A percentile compares a stretch with the other conserved stretches of the same genome.
phyloP scores from a whole-genome alignment of 768 basidiomycete species.

The Lactifluus pinguis region DNA sequence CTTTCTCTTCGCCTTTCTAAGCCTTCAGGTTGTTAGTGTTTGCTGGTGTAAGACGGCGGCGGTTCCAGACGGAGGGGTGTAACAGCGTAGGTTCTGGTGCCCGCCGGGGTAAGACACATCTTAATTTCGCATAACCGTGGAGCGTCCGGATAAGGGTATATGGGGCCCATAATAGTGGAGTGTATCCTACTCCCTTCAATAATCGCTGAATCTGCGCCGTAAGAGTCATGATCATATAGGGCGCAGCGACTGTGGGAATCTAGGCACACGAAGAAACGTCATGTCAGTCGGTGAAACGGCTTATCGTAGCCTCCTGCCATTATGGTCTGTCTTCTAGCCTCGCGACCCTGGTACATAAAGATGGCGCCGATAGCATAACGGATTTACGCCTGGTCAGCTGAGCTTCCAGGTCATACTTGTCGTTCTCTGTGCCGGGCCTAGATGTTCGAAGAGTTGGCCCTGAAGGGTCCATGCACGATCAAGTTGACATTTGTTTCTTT shows the following conservation, averaged over 20 bases:
- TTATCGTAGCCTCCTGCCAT: slow-evolving; percentile 6
- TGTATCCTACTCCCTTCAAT: not conserved
- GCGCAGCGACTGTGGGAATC: not conserved
- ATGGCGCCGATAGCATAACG: not conserved
- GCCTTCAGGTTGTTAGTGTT: not conserved
- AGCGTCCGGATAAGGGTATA: not conserved
- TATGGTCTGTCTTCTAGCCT: slow-evolving; percentile 7
- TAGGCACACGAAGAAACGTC: slow-evolving; percentile 6
- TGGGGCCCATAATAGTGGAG: not conserved
- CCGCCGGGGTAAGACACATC: not conserved
- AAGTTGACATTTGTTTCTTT: slow-evolving; percentile 6
- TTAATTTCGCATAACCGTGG: slow-evolving; percentile 11
- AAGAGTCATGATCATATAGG: not conserved
- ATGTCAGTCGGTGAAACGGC: not conserved
- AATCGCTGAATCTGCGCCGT: not conserved
- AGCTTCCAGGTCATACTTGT: too few relatives aligned
- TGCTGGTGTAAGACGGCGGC: not conserved
- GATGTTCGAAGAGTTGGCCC: too few relatives aligned
- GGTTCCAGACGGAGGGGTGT: not conserved
- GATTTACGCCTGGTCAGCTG: not conserved
- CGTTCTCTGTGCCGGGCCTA: not conserved
- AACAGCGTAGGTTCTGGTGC: not conserved
- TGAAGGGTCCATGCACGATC: not conserved
- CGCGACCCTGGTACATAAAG: not conserved
- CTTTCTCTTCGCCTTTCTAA: not conserved